Base-by-base conservation (phyloP, 306 rosid species). In the Phaseolus lunatus region DNA sequence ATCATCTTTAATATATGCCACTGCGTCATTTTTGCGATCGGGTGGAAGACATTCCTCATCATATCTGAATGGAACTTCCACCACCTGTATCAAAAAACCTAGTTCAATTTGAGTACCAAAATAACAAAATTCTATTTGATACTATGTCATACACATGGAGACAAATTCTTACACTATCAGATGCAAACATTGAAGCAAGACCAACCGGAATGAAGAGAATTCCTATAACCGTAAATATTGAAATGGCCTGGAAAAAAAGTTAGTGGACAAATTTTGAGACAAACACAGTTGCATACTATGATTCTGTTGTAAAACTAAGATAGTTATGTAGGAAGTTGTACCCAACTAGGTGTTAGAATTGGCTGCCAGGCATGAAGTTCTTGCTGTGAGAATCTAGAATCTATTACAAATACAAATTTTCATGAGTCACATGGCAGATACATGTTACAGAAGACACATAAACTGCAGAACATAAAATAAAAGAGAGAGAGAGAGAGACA, bases 351-450 rank as follows among this genome's bases (percentile, higher is more conserved):
- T 48, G 97, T 90, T 76, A 94, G 81, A 86, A 91, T 88, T 81
- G 98, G 97, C 74, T 94, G 91, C 91, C 97, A 91, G 5, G 98
- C 98, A 69, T 92, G 89, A 84, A 94, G 97, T 84, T 94, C 97
- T 88, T 91, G 98, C 83, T 94, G 97, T 19, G 97, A 58, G 80
- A 94, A 94, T 80, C 52, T 86, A 49, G 98, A 89, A 88, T 91
- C 98, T 94, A 87, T 73, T 82, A 75, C 27, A 22, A 65, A 77
- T 0, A 82, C 75, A 83, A 44, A 37, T 8, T 2, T 5, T 41
- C 69, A 67, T 33, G 67, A 78, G 79, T 52, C 48, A 58, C 37
- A 67, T 57, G 14, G 54, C 47, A 61, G 33, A 53, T 65, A 67
- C n/a, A 72, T 70, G 49, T 27, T 50, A 62, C 9, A 29, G 22